These are phyloP conservation scores for Rosellinia necatrix DNA, from an alignment of 2,329 filamentous ascomycete species.

Conservation along the genomic window DNA sequence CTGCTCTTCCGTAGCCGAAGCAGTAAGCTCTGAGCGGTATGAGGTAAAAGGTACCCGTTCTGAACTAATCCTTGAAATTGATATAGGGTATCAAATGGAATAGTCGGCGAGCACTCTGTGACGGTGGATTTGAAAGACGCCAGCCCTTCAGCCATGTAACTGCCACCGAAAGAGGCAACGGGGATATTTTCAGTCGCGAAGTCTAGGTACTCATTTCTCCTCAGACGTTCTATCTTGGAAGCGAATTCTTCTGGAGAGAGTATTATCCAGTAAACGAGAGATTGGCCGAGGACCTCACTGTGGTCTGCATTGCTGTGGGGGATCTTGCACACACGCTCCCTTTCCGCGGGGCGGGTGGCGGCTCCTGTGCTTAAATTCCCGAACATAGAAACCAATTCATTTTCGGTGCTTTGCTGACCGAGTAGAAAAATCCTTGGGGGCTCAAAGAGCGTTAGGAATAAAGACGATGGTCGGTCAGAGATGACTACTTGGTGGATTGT, in stretches of 20 bases:
- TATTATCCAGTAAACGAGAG: constrained; percentile 51
- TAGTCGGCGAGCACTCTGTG: constrained; percentile 33
- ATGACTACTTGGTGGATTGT: constrained; percentile 53
- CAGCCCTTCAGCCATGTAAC: constrained; percentile 34
- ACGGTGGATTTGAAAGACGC: constrained; percentile 42
- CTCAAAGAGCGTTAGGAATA: constrained; percentile 57
- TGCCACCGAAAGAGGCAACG: constrained; percentile 12
- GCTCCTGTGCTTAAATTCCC: constrained; percentile 25
- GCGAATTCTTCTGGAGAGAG: constrained; percentile 38
- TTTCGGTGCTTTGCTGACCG: neutral
- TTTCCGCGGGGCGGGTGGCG: constrained; percentile 27
- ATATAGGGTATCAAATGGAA: constrained; percentile 62
- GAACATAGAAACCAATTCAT: constrained; percentile 18
- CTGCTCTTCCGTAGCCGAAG: constrained; percentile 41
- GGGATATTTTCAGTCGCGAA: constrained; percentile 35
- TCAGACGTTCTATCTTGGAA: constrained; percentile 37
- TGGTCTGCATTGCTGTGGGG: constrained; percentile 38
- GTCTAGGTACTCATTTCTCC: constrained; percentile 34
- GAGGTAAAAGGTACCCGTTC: constrained; percentile 66
- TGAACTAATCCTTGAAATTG: constrained; percentile 67
- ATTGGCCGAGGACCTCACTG: constrained; percentile 44
- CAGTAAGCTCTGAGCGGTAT: constrained; percentile 53
- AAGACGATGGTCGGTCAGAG: constrained; percentile 41
- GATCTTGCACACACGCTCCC: constrained; percentile 40
- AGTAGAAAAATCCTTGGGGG: constrained; percentile 54